Base-by-base conservation (phyloP, 2,329 filamentous ascomycete species). In the Neonectria sp. region DNA sequence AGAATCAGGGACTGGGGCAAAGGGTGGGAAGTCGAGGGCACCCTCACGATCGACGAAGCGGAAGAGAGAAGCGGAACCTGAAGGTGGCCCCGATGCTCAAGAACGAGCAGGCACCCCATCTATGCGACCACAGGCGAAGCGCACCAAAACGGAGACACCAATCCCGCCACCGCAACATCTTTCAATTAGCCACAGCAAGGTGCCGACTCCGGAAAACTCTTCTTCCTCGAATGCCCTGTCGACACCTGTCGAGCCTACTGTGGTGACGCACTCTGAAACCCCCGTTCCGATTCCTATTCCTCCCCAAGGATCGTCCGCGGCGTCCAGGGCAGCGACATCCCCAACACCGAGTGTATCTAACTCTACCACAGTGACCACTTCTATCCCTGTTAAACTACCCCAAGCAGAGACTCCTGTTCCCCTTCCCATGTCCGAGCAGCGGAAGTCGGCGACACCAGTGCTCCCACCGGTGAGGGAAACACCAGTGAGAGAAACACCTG, bases 91-190 rank as follows among this genome's bases (percentile, higher is more conserved):
- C n/a, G 82, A 80, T 35, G 72, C 72, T 55, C 67, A 75, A 3
- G 79, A 79, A 59, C 69, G 61, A 8, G 58, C 67, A 4, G 79
- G 81, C 27, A 68, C 72, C 45, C 73, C 77, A 21, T 73, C 78
- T 5, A 61, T 75, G n/a, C 80, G 78, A 37, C 85, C 84, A 33
- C 82, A 80, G 63, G 64, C 80, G 29, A 89, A 89, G 75, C 84
- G 86, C 37, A 85, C 81, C 69, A 89, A 89, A 77, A 88, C 85
- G 27, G 88, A 89, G 76, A 89, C 88, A 15, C 88, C 87, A 12
- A 82, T 89, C 33, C 86, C 85, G 55, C 83, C 83, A 48, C 83
- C 83, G 15, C 79, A 81, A 29, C 82, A 82, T 37, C 78, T 74
- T 31, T 72, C 71, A 25, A 71, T 79, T 48, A 75, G 66, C 45